phyloP scores from a whole-genome alignment of 2,329 filamentous ascomycete genomes.

The Byssoonygena ceratinophila region DNA sequence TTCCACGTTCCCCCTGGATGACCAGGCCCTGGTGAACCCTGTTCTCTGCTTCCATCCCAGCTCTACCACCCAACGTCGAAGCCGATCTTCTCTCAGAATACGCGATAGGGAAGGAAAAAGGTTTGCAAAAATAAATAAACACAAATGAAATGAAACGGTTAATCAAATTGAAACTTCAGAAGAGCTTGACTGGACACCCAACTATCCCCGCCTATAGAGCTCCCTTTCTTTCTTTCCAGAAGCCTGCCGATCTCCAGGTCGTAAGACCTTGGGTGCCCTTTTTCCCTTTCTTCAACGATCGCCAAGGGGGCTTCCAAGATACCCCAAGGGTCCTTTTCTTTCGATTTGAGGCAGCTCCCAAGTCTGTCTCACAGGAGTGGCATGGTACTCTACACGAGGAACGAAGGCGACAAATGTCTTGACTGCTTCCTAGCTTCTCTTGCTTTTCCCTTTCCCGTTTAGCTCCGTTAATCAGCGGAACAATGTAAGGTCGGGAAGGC shows the following conservation, averaged over 20 bases:
- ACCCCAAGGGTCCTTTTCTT: constrained; percentile 3
- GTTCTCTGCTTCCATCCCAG: neutral
- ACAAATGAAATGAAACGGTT: constrained; percentile 9
- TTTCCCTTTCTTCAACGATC: neutral
- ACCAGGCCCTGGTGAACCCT: neutral
- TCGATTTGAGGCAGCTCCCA: neutral
- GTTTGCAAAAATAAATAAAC: neutral
- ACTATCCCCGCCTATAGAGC: constrained; percentile 10
- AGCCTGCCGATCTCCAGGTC: constrained; percentile 1
- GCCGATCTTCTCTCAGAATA: constrained; percentile 8
- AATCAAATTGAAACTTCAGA: constrained; percentile 11
- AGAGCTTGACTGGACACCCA: constrained; percentile 2
- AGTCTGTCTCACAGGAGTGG: neutral
- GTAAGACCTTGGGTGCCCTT: constrained; percentile 9
- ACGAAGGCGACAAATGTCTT: constrained; percentile 3
- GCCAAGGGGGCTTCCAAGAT: constrained; percentile 5
- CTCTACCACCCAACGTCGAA: constrained; percentile 4
- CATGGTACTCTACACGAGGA: constrained; percentile 6
- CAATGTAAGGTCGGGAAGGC: neutral
- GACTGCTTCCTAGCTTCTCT: neutral
- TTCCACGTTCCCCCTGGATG: neutral
- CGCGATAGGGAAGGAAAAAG: constrained; percentile 8
- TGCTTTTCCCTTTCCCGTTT: neutral
- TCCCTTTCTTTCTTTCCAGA: neutral
- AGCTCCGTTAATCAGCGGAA: neutral